Evolutionary conservation across 768 basidiomycete genomes (phyloP), one percentile per base, ranked within the genome.

Genomic region (Lactarius vividus): DNA sequence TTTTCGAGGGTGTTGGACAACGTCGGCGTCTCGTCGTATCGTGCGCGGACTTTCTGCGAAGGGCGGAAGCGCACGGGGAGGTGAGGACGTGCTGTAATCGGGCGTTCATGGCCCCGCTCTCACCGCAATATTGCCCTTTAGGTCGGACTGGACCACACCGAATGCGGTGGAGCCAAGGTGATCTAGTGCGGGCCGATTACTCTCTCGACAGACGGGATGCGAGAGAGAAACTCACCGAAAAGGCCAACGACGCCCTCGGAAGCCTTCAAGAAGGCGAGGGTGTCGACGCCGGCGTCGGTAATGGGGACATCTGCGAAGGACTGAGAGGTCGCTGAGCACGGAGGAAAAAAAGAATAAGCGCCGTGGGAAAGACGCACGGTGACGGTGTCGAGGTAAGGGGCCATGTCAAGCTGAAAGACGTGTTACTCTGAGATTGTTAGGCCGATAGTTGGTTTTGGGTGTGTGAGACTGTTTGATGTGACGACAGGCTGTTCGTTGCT

Each of bases 281-380:
- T 98, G 75, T 98, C 88, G 74, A 98, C 85, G 67, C 96, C 96
- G 71, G 82, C 84, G 71, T 93, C 88, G 62, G 89, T 92, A 70
- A 93, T 82, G 35, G 89, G 84, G 46, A 98, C 96, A 76, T 96
- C 89, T 71, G 88, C 87, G 75, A 94, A 99, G n/a, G 93, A 96
- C 96, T 98, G 55, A 39, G 53, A 37, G 53, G 29, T 18, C 26
- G 20, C 53, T 44, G 29, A 70, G 35, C 57, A 40, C 31, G 54
- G 31, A 55, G 16, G 29, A 55, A 33, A 31, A 54, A 29, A 56
- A 15, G 5, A 33, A 64, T 33, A 63, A 16, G 31, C 35, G 40
- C 20, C 18, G 11, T 28, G 35, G 35, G 29, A 13, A 11, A 56
- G 31, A 71, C 80, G 70, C 69, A 85, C 90, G 78, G 83, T 88